These are phyloP conservation scores for Xylaria hypoxylon DNA, from an alignment of 2,329 filamentous ascomycete species.

Conservation along the genomic window DNA sequence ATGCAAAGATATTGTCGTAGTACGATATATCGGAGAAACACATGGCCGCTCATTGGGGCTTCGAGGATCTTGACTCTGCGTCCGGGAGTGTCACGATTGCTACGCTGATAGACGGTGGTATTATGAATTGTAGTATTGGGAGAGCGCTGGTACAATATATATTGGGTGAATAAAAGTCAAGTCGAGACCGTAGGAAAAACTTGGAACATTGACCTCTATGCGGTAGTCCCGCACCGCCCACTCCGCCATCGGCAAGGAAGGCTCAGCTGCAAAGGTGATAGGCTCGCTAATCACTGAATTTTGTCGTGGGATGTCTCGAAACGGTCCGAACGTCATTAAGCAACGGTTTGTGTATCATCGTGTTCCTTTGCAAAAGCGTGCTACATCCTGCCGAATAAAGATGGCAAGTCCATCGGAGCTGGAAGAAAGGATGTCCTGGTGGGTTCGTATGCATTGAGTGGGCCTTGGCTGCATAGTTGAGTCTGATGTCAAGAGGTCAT, in stretches of 20 bases:
- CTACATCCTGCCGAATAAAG: neutral
- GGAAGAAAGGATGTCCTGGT: neutral
- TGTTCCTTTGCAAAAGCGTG: neutral
- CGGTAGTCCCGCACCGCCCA: slow-evolving; percentile 17
- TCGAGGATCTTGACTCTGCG: slow-evolving; percentile 4
- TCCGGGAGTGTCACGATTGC: slow-evolving; percentile 7
- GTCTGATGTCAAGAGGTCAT: neutral
- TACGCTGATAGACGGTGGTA: slow-evolving; percentile 14
- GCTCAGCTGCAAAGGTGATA: slow-evolving; percentile 35
- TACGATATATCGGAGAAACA: neutral
- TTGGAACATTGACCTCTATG: slow-evolving; percentile 11
- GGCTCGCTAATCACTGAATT: slow-evolving; percentile 16
- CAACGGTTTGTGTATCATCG: neutral
- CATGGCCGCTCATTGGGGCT: slow-evolving; percentile 2
- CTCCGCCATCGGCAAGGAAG: slow-evolving; percentile 19
- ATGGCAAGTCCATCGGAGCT: neutral
- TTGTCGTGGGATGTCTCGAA: slow-evolving; percentile 2
- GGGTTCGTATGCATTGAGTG: neutral
- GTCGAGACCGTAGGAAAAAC: slow-evolving; percentile 7
- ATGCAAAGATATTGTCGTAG: neutral
- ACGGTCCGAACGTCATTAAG: slow-evolving; percentile 2
- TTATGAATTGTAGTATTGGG: slow-evolving; percentile 4
- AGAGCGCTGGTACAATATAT: neutral
- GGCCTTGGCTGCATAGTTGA: slow-evolving; percentile 24
- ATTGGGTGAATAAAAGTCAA: slow-evolving; percentile 7